Evolutionary conservation across 2,329 filamentous ascomycete genomes (phyloP).

Genomic region (Cladosporium austrohemisphaericum): DNA sequence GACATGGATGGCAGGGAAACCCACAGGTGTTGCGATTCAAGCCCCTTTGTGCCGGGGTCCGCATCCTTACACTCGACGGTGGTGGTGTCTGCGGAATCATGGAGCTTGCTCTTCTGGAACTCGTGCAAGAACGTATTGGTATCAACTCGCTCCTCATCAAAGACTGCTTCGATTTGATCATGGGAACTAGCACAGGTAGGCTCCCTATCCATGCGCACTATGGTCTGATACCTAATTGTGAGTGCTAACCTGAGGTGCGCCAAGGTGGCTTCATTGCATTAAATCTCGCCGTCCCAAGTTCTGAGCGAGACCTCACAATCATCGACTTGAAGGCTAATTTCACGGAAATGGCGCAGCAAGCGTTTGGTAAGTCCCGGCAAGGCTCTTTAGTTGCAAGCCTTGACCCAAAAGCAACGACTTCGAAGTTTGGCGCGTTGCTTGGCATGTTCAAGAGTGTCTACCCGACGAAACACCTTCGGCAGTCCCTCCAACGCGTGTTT

Average conservation of each 20-base stretch:
- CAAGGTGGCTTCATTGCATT: neutral
- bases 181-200: conserved; percentile 35
- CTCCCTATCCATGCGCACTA: too few species aligned
- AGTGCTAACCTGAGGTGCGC: too few species aligned
- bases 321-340: neutral
- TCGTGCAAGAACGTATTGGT: conserved; percentile 40
- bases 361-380: neutral
- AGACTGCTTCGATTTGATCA: conserved; percentile 48
- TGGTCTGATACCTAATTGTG: too few species aligned
- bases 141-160: conserved; percentile 40
- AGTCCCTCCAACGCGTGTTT: neutral
- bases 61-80: conserved; percentile 31
- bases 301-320: neutral
- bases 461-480: neutral
- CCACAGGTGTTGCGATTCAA: conserved; percentile 27
- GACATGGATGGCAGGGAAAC: conserved; percentile 35
- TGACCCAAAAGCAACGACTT: neutral
- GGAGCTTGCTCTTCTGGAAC: conserved; percentile 40
- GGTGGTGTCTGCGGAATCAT: conserved; percentile 47
- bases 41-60: conserved; percentile 26
- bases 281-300: neutral
- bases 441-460: neutral
- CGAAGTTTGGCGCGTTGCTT: neutral
- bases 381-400: too few species aligned
- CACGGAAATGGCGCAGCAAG: neutral